These are phyloP conservation scores for Psidium guajava DNA, from an alignment of 345 rosid species.

Conservation along the genomic window DNA sequence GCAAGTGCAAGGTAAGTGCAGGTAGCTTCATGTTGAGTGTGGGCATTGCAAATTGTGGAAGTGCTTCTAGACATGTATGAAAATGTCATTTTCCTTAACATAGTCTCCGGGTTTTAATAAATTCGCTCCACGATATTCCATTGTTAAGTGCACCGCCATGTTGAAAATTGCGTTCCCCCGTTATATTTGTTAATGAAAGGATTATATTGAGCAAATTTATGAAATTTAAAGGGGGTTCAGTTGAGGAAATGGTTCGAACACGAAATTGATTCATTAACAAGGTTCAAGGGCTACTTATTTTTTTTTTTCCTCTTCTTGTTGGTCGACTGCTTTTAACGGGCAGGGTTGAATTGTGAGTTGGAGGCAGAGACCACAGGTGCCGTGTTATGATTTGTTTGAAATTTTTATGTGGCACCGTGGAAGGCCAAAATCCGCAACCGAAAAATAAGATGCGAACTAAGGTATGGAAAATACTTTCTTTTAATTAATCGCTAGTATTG, in stretches of 20 bases:
- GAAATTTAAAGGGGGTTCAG: background rate
- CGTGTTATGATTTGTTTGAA: too few relatives aligned
- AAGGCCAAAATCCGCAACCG: too few relatives aligned
- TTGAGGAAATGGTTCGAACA: background rate
- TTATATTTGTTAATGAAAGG: background rate
- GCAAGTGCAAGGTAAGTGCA: background rate
- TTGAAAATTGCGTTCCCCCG: rapidly evolving
- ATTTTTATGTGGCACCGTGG: too few relatives aligned
- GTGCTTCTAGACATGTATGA: background rate
- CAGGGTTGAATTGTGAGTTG: too few relatives aligned
- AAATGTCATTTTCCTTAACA: background rate
- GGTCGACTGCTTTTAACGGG: too few relatives aligned
- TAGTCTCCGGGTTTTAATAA: background rate
- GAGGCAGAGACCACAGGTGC: too few relatives aligned
- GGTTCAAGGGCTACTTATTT: too few relatives aligned
- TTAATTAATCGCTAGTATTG: too few relatives aligned
- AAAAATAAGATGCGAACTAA: too few relatives aligned
- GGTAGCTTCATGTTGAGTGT: background rate
- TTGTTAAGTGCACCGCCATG: background rate
- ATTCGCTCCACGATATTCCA: background rate
- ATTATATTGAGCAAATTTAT: background rate
- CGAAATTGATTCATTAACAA: background rate
- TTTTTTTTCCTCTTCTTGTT: too few relatives aligned
- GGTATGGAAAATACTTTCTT: too few relatives aligned
- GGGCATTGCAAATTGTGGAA: background rate